phyloP scores from a whole-genome alignment of 768 basidiomycete species.

The Suillus fuscotomentosus region DNA sequence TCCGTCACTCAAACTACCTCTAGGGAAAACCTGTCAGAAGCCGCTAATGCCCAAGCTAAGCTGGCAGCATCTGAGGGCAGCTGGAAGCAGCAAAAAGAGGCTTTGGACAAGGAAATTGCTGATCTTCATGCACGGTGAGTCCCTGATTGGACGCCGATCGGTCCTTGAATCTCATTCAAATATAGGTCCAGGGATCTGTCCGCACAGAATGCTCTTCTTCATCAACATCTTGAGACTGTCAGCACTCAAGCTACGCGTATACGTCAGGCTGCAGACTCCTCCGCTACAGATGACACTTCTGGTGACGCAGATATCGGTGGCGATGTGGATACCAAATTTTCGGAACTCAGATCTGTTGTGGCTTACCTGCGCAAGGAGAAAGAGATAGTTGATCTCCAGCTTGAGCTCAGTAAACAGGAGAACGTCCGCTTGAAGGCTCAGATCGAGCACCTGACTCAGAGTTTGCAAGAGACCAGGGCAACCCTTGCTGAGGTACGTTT shows the following conservation, averaged over 20 bases:
- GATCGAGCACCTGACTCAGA: constrained; percentile 69
- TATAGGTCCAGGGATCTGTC: constrained; percentile 69
- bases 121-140: constrained; percentile 70
- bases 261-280: constrained; percentile 61
- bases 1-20: constrained; percentile 47
- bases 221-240: constrained; percentile 83
- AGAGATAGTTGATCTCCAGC: constrained; percentile 86
- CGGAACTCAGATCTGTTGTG: constrained; percentile 76
- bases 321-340: constrained; percentile 60
- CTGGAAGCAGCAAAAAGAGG: constrained; percentile 77
- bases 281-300: constrained; percentile 31
- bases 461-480: constrained; percentile 65
- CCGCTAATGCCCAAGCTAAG: constrained; percentile 77
- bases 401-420: constrained; percentile 79
- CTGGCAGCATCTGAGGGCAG: constrained; percentile 68
- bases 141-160: neutral
- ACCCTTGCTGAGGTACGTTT: constrained; percentile 66
- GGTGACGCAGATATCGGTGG: constrained; percentile 46
- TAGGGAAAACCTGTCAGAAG: constrained; percentile 57
- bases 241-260: constrained; percentile 83
- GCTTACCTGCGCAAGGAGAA: constrained; percentile 87
- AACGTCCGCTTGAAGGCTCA: constrained; percentile 71
- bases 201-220: constrained; percentile 73
- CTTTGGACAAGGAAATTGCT: constrained; percentile 73
- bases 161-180: neutral